phyloP scores from a whole-genome alignment of 2,329 filamentous ascomycete genomes.

The Albophoma yamanashiensis region DNA sequence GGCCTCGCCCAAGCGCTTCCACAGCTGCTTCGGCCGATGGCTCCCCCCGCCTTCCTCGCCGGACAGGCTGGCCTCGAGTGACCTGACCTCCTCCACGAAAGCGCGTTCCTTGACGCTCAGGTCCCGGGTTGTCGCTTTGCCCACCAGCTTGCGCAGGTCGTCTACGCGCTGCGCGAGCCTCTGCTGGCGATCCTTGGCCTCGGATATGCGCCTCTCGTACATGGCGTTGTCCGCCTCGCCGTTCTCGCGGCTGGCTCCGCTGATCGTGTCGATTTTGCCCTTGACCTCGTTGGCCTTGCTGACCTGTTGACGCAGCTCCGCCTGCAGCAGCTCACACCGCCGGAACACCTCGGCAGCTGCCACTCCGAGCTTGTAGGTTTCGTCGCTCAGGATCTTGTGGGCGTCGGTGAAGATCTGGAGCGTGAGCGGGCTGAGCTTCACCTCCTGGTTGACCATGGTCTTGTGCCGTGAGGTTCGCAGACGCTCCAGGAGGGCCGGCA shows the following conservation, averaged over 20 bases:
- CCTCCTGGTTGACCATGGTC: conserved; percentile 52
- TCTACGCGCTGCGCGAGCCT: conserved; percentile 50
- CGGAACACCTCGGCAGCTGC: conserved; percentile 66
- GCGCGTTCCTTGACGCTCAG: conserved; percentile 34
- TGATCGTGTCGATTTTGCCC: conserved; percentile 53
- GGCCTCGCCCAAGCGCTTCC: conserved; percentile 48
- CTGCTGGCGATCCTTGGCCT: conserved; percentile 44
- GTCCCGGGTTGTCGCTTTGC: conserved; percentile 29
- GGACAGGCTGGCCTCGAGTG: conserved; percentile 42
- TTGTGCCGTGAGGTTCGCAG: conserved; percentile 50
- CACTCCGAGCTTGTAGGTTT: conserved; percentile 57
- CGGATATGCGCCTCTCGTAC: conserved; percentile 47
- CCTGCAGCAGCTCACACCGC: conserved; percentile 56
- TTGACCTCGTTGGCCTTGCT: conserved; percentile 54
- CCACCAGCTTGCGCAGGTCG: conserved; percentile 34
- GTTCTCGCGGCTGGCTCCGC: conserved; percentile 33
- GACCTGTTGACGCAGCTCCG: conserved; percentile 58
- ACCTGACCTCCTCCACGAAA: conserved; percentile 34
- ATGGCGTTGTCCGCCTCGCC: conserved; percentile 41
- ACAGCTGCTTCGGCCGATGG: conserved; percentile 35
- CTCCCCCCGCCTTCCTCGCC: conserved; percentile 21
- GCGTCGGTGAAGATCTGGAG: conserved; percentile 62
- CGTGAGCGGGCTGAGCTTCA: conserved; percentile 60
- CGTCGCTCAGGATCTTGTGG: conserved; percentile 59
- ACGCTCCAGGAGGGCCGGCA: conserved; percentile 45